Evolutionary conservation across 2,329 filamentous ascomycete species (phyloP).

Genomic region (Colletotrichum orbiculare): DNA sequence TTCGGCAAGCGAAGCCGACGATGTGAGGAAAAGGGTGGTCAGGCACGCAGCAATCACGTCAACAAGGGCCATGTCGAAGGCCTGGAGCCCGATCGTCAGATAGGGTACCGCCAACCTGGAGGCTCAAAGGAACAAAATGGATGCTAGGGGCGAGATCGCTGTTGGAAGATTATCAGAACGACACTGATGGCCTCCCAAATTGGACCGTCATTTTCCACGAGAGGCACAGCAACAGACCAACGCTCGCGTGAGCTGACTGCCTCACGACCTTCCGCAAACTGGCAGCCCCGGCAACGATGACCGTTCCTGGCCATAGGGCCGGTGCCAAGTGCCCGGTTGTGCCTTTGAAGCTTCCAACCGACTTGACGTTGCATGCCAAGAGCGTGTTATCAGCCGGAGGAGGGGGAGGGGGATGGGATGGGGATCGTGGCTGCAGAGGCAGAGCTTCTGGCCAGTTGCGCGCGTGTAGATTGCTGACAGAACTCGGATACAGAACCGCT

Average conservation of each 20-base stretch:
- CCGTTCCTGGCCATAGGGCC: conserved; percentile 14
- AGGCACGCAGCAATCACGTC: background rate
- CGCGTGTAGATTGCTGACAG: too few relatives aligned
- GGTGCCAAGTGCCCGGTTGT: conserved; percentile 10
- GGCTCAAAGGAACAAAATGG: background rate
- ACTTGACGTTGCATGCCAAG: conserved; percentile 25
- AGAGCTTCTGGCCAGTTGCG: too few relatives aligned
- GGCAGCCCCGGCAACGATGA: conserved; percentile 4
- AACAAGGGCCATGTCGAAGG: background rate
- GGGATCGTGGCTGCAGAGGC: too few relatives aligned
- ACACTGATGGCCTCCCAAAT: too few relatives aligned
- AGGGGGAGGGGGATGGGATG: background rate
- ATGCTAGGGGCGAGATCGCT: too few relatives aligned
- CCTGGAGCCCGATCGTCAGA: background rate
- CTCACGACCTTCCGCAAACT: background rate
- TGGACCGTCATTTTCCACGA: too few relatives aligned
- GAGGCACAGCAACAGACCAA: background rate
- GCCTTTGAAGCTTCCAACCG: background rate
- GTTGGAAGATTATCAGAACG: too few relatives aligned
- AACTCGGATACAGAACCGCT: too few relatives aligned
- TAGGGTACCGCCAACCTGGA: background rate
- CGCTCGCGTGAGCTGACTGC: background rate
- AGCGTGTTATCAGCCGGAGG: conserved; percentile 1
- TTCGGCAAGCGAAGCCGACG: background rate
- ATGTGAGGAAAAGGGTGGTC: background rate